Percentiles rank a stretch among this genome's conserved stretches.
phyloP scores from a whole-genome alignment of 2,329 filamentous ascomycete genomes.

The Rutstroemia sp. region DNA sequence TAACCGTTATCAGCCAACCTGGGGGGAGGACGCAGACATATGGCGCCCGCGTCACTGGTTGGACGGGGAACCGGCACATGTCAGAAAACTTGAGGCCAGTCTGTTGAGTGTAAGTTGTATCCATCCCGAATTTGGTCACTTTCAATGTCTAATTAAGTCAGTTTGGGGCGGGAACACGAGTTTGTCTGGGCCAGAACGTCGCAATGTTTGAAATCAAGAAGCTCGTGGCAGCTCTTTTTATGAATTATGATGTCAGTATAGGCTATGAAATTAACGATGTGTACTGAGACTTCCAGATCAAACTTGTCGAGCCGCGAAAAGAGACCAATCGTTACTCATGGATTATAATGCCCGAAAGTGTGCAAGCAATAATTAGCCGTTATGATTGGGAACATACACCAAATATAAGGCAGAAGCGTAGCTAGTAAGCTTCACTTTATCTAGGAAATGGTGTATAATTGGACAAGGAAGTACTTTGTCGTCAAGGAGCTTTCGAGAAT shows the following conservation, averaged over 20 bases:
- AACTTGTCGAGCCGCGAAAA: too few species aligned
- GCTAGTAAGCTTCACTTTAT: too few species aligned
- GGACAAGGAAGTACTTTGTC: too few species aligned
- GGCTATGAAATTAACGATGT: too few species aligned
- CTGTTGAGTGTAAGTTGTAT: neutral
- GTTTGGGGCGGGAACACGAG: conserved; percentile 27
- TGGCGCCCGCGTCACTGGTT: conserved; percentile 42
- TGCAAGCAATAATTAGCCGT: too few species aligned
- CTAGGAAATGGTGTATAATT: too few species aligned
- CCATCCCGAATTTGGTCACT: neutral
- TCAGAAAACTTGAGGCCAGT: conserved; percentile 5
- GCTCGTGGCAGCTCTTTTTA: conserved; percentile 38
- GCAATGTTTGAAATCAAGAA: neutral
- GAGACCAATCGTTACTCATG: too few species aligned
- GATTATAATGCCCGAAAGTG: too few species aligned
- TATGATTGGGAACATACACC: too few species aligned
- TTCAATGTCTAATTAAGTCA: conserved; percentile 13
- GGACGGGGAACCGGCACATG: conserved; percentile 17
- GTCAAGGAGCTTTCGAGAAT: too few species aligned
- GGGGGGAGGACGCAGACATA: conserved; percentile 14
- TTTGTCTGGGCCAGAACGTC: conserved; percentile 17
- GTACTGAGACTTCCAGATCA: too few species aligned
- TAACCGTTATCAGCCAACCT: conserved; percentile 8
- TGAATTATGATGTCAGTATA: conserved; percentile 39
- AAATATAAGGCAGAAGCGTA: too few species aligned